Evolutionary conservation across 768 basidiomycete species (phyloP), one percentile per base, ranked within the genome.

Genomic region (Multifurca ochricompacta): DNA sequence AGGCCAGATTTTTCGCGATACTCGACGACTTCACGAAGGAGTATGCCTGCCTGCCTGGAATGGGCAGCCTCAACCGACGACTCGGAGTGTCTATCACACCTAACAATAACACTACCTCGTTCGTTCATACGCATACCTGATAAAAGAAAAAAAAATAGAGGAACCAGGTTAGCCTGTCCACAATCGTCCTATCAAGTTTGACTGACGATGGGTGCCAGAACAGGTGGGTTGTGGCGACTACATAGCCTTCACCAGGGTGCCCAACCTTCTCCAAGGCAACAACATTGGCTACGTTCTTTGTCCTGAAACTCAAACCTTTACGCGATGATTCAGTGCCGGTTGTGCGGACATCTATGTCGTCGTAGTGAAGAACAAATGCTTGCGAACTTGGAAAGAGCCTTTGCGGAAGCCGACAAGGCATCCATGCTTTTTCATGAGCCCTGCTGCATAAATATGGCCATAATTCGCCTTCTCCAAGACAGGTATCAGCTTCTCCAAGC

Each of bases 141-240:
- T 58, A 62, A 2, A 51, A 37, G 53, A 35, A 18, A 13, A 48
- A 39, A 44, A 31, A 16, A 19, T 37, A 30, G 25, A 40, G 31
- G 44, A 36, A 35, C 14, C 19, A 5, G 6, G 32, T 55, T 21
- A 55, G 54, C 25, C 37, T 21, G 4, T 16, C 21, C 28, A 21
- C 23, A n/a, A n/a, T 28, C 16, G n/a, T 31, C n/a, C 34, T 35
- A 34, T 37, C 19, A n/a, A 32, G 39, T 59, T 3, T 45, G 10
- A 71, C 78, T 54, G 69, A 91, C 83, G 77, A 78, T 5, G 92
- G 92, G 69, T 95, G 92, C 94, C 94, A 97, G 68, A 96, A 97
- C 21, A 95, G 72, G 71, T 97, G 94, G 0, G 93, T 93, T 1
- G 94, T 96, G 3, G 82, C 90, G 13, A 94, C 71, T 36, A 95